Evolutionary conservation across 768 basidiomycete genomes (phyloP), one percentile per base, ranked within the genome.

Genomic region (Amanita subjunquillea): DNA sequence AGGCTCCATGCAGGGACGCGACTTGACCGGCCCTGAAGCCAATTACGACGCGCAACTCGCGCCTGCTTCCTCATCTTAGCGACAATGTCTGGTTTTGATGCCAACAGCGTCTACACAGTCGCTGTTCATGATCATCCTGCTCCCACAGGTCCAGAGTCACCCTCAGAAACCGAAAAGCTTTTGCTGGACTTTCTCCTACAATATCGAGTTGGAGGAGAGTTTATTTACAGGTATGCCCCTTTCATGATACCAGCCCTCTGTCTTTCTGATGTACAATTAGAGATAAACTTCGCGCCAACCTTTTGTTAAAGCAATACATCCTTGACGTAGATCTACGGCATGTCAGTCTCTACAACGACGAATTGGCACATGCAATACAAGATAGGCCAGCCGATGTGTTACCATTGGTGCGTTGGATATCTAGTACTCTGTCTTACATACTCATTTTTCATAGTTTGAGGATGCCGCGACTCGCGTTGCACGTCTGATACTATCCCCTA

Each of bases 361-460:
- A 95, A 62, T 75, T 99, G 34, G 93, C 91, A 2, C 90, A 94
- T 65, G 80, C 82, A 20, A 83, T 97, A 51, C 91, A 96, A 66
- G 88, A 91, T 58, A 74, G 77, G 59, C 96, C 96, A 15, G 83
- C 86, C 4, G 96, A 97, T 57, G 78, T 92, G 37, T 70, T 98
- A 49, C 92, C 92, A 44, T 66, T 94, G 59, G 94, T 96, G 54
- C 56, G 82, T 70, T 23, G 40, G n/a, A 3, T 41, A 17, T 17
- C 39, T 30, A 9, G 39, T 22, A 17, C 23, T 23, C 46, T 25
- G 29, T 37, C 1, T 17, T 39, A 8, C 34, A 6, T 7, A 9
- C 54, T 50, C 48, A 51, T 48, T 46, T 23, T 37, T 25, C 6
- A n/a, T 58, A 97, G 93, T 91, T 98, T 63, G 96, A 99, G 69